Evolutionary conservation across 495 filamentous ascomycete genomes (phyloP).

Genomic region (Aspergillus campestris): DNA sequence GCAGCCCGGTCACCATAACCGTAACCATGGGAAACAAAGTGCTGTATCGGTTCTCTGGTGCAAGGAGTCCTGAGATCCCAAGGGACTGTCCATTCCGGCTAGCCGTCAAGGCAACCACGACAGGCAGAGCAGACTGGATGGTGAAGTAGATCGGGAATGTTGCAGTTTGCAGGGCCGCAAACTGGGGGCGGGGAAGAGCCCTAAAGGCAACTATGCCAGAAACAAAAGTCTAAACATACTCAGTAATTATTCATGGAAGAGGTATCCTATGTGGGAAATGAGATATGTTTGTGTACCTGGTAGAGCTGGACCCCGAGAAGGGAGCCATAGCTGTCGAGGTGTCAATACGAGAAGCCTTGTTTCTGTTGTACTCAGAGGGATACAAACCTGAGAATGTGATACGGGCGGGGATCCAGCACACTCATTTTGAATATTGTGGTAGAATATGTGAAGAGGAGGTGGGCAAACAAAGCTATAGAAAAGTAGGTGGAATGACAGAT

Average conservation of each 20-base stretch:
- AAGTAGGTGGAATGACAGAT: background rate
- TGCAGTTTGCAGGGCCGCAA: constrained; percentile 64
- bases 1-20: constrained; percentile 52
- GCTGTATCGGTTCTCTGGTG: constrained; percentile 43
- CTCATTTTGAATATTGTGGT: constrained; percentile 15
- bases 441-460: constrained; percentile 65
- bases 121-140: constrained; percentile 65
- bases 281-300: constrained; percentile 44
- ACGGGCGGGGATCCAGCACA: constrained; percentile 50
- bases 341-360: constrained; percentile 12
- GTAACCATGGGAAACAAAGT: constrained; percentile 58
- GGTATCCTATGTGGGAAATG: no score
- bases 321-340: constrained; percentile 59
- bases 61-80: constrained; percentile 48
- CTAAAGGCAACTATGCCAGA: constrained; percentile 65
- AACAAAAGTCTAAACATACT: constrained; percentile 58
- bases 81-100: constrained; percentile 39
- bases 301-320: constrained; percentile 71
- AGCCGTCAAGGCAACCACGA: constrained; percentile 71
- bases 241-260: no score
- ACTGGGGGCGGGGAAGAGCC: constrained; percentile 68
- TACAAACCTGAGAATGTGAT: constrained; percentile 66
- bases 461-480: constrained; percentile 18
- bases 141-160: constrained; percentile 84
- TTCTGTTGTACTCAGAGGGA: background rate